Evolutionary conservation across 2,329 filamentous ascomycete genomes (phyloP), one percentile per base, ranked within the genome.

Genomic region (Trichophaea hybrida): DNA sequence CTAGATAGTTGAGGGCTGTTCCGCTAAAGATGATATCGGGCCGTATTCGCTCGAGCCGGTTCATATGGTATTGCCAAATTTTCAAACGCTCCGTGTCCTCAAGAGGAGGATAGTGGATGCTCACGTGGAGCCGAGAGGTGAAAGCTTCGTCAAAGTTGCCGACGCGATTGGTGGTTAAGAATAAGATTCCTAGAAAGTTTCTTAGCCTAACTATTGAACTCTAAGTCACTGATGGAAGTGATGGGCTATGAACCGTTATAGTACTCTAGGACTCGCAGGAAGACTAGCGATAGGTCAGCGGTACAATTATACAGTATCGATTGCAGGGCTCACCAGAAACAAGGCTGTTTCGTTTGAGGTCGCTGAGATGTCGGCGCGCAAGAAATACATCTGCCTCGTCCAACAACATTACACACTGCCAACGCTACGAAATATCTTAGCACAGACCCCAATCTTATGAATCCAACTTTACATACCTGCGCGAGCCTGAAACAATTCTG

Each of bases 121-220:
- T 73, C n/a, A 76, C 63, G 58, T 77, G 75, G 40, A 77, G 75
- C 13, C 75, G 73, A 1, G 75, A 77, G 67, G 73, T 73, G 68
- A 77, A 76, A 0, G 77, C 77, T 58, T 75, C 75, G 55, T 79
- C 77, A 2, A 79, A 72, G 1, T 70, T 70, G 12, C 75, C 74
- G 5, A 76, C 73, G 2, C 75, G 72, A 68, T 78, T 79, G 7
- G 76, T 79, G 0, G 77, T 79, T 2, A 79, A 69, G 68, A 76
- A 76, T 5, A 77, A 65, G 4, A 77, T 70, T 24, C 76, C 76
- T 71, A 8, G 38, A 43, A 12, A 43, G 2, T n/a, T 24, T n/a
- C 8, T 43, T 50, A 8, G 24, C 2, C 46, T 15, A 43, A 24
- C 1, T 24, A 43, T 4, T 2, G 15, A 35, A n/a, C 4, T 7